Percentiles rank a stretch among this genome's conserved stretches.
Conservation (phyloP, 495 filamentous ascomycete genomes). For the Neurospora sp. region DNA sequence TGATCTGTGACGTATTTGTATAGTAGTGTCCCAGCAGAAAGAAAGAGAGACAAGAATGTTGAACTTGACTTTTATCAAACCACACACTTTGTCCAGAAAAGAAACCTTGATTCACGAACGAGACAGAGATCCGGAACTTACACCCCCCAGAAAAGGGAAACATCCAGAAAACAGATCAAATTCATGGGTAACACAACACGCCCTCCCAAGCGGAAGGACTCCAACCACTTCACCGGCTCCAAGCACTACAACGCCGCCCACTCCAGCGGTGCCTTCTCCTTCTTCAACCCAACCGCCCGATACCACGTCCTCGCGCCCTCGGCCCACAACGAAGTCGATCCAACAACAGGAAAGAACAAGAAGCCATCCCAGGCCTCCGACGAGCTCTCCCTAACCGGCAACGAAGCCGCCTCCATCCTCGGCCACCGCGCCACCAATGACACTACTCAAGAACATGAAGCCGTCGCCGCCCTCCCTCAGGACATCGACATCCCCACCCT, state of each 20-base stretch:
- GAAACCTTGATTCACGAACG: neutral
- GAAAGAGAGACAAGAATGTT: neutral
- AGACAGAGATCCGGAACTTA: neutral
- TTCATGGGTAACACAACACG: neutral
- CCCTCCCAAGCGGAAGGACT: neutral
- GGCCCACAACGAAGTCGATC: neutral
- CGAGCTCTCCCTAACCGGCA: neutral
- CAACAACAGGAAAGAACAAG: neutral
- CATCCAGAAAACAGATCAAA: neutral
- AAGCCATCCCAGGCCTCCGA: neutral
- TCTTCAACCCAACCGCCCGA: constrained; percentile 18
- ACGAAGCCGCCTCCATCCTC: neutral
- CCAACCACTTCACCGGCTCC: constrained; percentile 1
- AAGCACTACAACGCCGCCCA: neutral
- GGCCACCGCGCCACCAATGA: neutral
- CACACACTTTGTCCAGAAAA: neutral
- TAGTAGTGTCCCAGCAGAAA: neutral
- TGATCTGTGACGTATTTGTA: neutral
- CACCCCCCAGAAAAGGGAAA: neutral
- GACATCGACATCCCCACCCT: neutral
- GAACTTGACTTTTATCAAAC: neutral
- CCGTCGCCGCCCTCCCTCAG: neutral
- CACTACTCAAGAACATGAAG: neutral
- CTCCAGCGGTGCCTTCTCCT: constrained; percentile 9
- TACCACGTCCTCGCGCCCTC: constrained; percentile 4